A percentile compares a stretch with the other conserved stretches of the same genome.
Evolutionary conservation across 2,329 filamentous ascomycete genomes (phyloP).

Genomic region (Fusarium equiseti): DNA sequence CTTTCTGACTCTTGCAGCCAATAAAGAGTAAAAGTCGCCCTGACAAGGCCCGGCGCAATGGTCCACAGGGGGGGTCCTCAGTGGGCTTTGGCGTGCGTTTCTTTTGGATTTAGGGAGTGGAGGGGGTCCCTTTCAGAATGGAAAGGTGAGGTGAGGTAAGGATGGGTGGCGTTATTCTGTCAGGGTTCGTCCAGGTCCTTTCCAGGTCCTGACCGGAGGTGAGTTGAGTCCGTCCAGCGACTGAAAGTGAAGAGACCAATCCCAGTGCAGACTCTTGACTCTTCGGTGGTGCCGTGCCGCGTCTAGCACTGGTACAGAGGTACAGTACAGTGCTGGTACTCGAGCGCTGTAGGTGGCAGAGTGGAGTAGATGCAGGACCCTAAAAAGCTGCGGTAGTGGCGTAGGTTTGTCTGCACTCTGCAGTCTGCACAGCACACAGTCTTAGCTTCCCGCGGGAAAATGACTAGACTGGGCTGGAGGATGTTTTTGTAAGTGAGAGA

Average conservation of each 20-base stretch:
- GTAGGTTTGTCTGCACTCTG: constrained; percentile 8
- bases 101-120: constrained; percentile 19
- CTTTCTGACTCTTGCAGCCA: constrained; percentile 36
- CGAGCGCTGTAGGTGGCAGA: constrained; percentile 1
- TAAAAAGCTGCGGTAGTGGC: constrained; percentile 38
- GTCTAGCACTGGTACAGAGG: neutral
- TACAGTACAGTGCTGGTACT: neutral
- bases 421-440: constrained; percentile 19
- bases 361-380: constrained; percentile 41
- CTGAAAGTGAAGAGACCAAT: constrained; percentile 13
- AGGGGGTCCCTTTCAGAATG: constrained; percentile 8
- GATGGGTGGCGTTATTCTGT: constrained; percentile 35
- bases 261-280: constrained; percentile 24
- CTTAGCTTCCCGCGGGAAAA: constrained; percentile 33
- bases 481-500: constrained; percentile 14
- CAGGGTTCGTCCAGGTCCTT: constrained; percentile 21
- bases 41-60: constrained; percentile 45
- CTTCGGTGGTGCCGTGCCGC: constrained; percentile 40
- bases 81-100: constrained; percentile 35
- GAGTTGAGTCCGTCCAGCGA: constrained; percentile 6
- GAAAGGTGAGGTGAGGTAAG: neutral
- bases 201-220: constrained; percentile 19
- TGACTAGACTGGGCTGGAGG: constrained; percentile 6
- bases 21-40: constrained; percentile 32
- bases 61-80: constrained; percentile 43